Percentiles rank a stretch among this genome's conserved stretches.
Evolutionary conservation across 1,284 basidiomycete species (phyloP).

Genomic region (Trichosporon sp.): DNA sequence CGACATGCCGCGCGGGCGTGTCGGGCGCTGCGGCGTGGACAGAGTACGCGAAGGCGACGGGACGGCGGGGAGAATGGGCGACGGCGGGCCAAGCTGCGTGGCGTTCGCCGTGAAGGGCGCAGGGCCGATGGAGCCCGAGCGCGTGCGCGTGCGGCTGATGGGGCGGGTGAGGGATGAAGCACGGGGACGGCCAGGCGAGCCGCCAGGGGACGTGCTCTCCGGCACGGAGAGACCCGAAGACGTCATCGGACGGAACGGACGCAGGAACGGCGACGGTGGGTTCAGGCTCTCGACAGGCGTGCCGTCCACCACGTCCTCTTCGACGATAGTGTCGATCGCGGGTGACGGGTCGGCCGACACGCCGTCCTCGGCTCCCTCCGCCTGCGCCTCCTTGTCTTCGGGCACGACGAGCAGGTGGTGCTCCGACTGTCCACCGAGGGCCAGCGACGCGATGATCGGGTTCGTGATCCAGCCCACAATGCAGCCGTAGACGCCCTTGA

Average conservation of each 20-base stretch:
- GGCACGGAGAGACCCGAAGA: not conserved
- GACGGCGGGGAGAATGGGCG: slow-evolving; percentile 6
- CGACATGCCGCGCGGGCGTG: slow-evolving; percentile 25
- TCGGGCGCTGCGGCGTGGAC: not conserved
- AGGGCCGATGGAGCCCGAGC: slow-evolving; percentile 14
- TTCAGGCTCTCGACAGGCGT: not conserved
- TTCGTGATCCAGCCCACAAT: slow-evolving; percentile 49
- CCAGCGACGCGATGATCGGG: slow-evolving; percentile 47
- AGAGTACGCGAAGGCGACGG: not conserved
- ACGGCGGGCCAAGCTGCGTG: slow-evolving; percentile 16
- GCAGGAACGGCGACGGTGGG: not conserved
- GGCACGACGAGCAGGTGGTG: slow-evolving; percentile 42
- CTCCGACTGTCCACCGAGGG: slow-evolving; percentile 48
- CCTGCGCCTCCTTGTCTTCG: slow-evolving; percentile 17
- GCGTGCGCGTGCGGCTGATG: slow-evolving; percentile 7
- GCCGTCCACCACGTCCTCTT: slow-evolving; percentile 20
- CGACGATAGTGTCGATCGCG: slow-evolving; percentile 19
- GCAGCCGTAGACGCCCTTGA: slow-evolving; percentile 48
- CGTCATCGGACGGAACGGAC: slow-evolving; percentile 6
- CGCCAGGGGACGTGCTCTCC: not conserved
- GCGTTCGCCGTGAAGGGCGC: slow-evolving; percentile 43
- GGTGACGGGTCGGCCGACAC: not conserved
- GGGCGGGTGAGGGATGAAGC: not conserved
- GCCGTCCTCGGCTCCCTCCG: not conserved
- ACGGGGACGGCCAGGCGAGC: not conserved